Conservation (phyloP, 441 rosid genomes). For the Brassica hybrid region DNA sequence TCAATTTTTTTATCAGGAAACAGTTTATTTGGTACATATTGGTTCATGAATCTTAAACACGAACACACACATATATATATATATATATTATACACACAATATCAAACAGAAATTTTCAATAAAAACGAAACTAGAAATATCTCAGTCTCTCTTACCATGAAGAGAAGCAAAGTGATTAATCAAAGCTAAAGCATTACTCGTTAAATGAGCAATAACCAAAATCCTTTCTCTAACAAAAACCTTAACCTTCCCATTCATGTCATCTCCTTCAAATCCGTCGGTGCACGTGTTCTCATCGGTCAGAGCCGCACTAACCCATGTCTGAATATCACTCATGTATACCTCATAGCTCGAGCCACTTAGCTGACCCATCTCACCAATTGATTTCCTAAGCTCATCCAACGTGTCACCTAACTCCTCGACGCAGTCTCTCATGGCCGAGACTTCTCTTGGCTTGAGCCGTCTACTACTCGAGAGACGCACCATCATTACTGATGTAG, state of each 20-base stretch:
- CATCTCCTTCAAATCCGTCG: slow-evolving; percentile 60
- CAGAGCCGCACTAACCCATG: slow-evolving; percentile 84
- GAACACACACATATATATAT: background rate
- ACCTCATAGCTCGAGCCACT: slow-evolving; percentile 47
- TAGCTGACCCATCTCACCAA: slow-evolving; percentile 55
- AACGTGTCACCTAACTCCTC: slow-evolving; percentile 67
- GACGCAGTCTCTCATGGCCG: slow-evolving; percentile 71
- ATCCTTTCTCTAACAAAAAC: slow-evolving; percentile 49
- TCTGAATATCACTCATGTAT: slow-evolving; percentile 59
- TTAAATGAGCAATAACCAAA: slow-evolving; percentile 60
- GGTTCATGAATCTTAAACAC: background rate
- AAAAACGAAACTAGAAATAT: background rate
- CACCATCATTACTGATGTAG: slow-evolving; percentile 51
- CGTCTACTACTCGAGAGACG: slow-evolving; percentile 52
- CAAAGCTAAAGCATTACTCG: slow-evolving; percentile 82
- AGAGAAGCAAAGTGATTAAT: slow-evolving; percentile 66
- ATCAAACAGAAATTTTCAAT: background rate
- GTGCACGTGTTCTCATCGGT: slow-evolving; percentile 73
- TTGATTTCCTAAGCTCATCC: slow-evolving; percentile 62
- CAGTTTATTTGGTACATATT: slow-evolving; percentile 24
- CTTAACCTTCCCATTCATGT: slow-evolving; percentile 55
- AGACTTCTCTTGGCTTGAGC: slow-evolving; percentile 51
- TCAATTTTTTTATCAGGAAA: background rate
- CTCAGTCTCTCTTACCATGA: slow-evolving; percentile 42
- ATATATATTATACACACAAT: slow-evolving; percentile 10